A percentile compares a stretch with the other conserved stretches of the same genome.
Evolutionary conservation across 768 basidiomycete genomes (phyloP).

Genomic region (Trametes gibbosa): DNA sequence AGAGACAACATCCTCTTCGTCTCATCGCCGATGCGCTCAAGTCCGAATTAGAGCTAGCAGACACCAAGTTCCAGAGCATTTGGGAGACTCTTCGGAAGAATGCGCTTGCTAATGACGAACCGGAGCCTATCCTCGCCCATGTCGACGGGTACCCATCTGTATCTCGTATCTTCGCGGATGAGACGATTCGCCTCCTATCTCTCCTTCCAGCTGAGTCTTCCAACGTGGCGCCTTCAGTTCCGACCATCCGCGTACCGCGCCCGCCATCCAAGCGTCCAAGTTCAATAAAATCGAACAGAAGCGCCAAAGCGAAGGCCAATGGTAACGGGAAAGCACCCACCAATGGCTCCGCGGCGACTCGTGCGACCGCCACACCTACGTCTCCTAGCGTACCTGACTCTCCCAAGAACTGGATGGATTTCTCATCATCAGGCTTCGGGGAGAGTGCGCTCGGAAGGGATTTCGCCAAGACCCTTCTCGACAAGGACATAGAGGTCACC

Average conservation of each 20-base stretch:
- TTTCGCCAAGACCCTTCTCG: slow-evolving; percentile 56
- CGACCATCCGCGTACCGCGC: slow-evolving; percentile 20
- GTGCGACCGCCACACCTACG: slow-evolving; percentile 14
- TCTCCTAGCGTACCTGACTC: slow-evolving; percentile 29
- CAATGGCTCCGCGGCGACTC: not conserved
- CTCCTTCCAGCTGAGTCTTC: slow-evolving; percentile 46
- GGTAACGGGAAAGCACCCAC: slow-evolving; percentile 15
- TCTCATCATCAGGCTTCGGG: slow-evolving; percentile 62
- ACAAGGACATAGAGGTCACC: slow-evolving; percentile 59
- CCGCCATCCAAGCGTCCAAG: slow-evolving; percentile 29
- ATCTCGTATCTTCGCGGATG: slow-evolving; percentile 64
- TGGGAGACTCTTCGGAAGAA: slow-evolving; percentile 56
- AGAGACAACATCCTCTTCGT: slow-evolving; percentile 51
- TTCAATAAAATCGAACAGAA: not conserved
- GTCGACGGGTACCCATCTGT: slow-evolving; percentile 38
- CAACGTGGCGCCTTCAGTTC: slow-evolving; percentile 32
- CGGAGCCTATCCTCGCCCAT: slow-evolving; percentile 14
- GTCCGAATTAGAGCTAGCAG: slow-evolving; percentile 31
- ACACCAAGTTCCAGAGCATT: slow-evolving; percentile 36
- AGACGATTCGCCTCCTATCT: slow-evolving; percentile 53
- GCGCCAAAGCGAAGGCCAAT: slow-evolving; percentile 3
- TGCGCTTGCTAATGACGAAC: slow-evolving; percentile 29
- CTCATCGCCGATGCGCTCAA: slow-evolving; percentile 66
- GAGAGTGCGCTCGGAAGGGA: slow-evolving; percentile 39
- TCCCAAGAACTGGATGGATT: slow-evolving; percentile 61